Evolutionary conservation across 2,329 filamentous ascomycete species (phyloP).

Genomic region (Fusarium nematophilum): DNA sequence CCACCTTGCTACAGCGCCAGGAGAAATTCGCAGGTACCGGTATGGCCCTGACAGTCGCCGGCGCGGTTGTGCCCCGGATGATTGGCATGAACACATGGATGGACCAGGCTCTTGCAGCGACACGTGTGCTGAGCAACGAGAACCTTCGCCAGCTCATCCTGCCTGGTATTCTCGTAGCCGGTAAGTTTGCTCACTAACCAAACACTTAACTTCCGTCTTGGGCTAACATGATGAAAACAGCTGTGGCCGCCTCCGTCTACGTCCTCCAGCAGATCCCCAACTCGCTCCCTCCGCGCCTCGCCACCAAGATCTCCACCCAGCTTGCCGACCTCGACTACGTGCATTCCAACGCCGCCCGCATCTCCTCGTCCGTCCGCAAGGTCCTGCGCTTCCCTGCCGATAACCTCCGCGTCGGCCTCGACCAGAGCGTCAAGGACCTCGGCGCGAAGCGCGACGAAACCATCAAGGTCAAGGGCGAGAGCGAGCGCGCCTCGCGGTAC

Average conservation of each 20-base stretch:
- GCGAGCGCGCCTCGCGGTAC: constrained; percentile 88
- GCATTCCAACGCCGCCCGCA: constrained; percentile 86
- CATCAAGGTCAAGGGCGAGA: constrained; percentile 82
- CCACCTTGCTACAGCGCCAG: constrained; percentile 84
- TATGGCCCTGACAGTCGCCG: constrained; percentile 92
- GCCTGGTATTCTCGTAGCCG: constrained; percentile 80
- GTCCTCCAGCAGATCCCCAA: constrained; percentile 87
- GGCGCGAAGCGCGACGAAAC: constrained; percentile 83
- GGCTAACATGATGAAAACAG: constrained; percentile 57
- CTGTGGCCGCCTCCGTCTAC: constrained; percentile 80
- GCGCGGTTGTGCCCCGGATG: constrained; percentile 83
- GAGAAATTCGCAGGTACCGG: constrained; percentile 95
- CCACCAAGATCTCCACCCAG: constrained; percentile 84
- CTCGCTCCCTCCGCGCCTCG: constrained; percentile 87
- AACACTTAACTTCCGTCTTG: not conserved
- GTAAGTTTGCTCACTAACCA: constrained; percentile 71
- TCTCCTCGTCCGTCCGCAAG: constrained; percentile 86
- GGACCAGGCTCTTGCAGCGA: constrained; percentile 84
- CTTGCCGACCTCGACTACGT: constrained; percentile 90
- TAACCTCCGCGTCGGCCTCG: constrained; percentile 84
- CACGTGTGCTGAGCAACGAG: constrained; percentile 82
- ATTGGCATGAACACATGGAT: constrained; percentile 89
- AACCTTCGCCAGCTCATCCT: constrained; percentile 84
- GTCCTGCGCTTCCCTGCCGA: constrained; percentile 89
- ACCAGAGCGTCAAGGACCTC: constrained; percentile 87